Base-by-base conservation (phyloP, 805 yeast species). In the Brettanomyces custersianus region DNA sequence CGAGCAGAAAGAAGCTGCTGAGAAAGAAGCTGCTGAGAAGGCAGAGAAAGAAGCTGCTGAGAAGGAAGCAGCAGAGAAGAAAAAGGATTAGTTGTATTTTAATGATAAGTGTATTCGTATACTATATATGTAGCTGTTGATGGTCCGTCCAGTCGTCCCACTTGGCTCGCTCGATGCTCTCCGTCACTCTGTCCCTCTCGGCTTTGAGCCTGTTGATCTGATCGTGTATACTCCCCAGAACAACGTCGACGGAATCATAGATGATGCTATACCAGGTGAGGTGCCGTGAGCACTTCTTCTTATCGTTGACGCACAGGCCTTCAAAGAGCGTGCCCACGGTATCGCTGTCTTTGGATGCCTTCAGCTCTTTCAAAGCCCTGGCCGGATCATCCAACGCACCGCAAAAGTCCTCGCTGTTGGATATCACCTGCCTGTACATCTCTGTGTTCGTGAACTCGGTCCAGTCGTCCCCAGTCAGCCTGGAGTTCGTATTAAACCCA, bases 201-300 rank as follows among this genome's bases (percentile, higher is more conserved):
- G 4, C 48, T 45, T 15, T 54, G 48, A 5, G 22, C 35, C 11
- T 20, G 19, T 19, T 12, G 19, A 16, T 59, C 45, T 16, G 37
- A 38, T 0, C 30, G 35, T 4, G 48, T 34, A 18, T 47, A 13
- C 48, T 54, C 4, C 50, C 54, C n/a, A 64, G 31, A 15, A 57
- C 54, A 20, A 51, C 29, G 24, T 60, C 61, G 21, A 70, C 54
- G 31, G 63, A 63, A 31, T 57, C 62, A 33, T 43, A 43, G 12
- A 54, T 40, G 26, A 64, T 58, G 11, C 46, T 40, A 36, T 44
- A 49, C 64, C 64, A 60, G 1, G 54, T 49, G 18, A 49, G 38
- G 43, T 78, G 86, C 32, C 70, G 66, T 3, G 49, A 49, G 49
- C 86, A 78, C 44, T 73, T 76, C 36, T 68, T 62, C 40, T 68